A percentile compares a stretch with the other conserved stretches of the same genome.
Conservation (phyloP, 1,139 yeast genomes). For the Candida sojae region DNA sequence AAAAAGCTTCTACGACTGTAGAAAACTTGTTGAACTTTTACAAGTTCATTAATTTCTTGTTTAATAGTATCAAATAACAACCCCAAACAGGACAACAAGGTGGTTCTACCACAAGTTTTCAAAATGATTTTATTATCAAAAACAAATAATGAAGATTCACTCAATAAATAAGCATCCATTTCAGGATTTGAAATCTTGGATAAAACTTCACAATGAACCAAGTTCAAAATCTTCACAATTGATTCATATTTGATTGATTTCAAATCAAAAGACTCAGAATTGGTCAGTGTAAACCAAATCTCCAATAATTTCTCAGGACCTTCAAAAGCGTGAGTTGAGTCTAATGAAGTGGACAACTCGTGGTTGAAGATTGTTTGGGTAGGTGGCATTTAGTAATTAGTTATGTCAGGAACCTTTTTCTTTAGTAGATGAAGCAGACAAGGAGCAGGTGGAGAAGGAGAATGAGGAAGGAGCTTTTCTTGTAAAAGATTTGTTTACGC, state of each 20-base stretch:
- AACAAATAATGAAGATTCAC: slow-evolving; percentile 90
- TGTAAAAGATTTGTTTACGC: slow-evolving; percentile 2
- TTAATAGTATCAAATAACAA: slow-evolving; percentile 57
- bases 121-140: slow-evolving; percentile 82
- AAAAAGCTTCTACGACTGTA: slow-evolving; percentile 90
- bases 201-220: slow-evolving; percentile 85
- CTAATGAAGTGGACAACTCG: slow-evolving; percentile 74
- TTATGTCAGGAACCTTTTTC: slow-evolving; percentile 4
- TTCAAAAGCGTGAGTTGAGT: slow-evolving; percentile 90
- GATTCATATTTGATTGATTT: slow-evolving; percentile 63
- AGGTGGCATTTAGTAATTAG: slow-evolving; percentile 24
- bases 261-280: slow-evolving; percentile 42
- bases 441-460: neutral
- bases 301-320: slow-evolving; percentile 96
- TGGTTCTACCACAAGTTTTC: slow-evolving; percentile 96
- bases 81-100: slow-evolving; percentile 77
- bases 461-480: neutral
- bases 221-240: slow-evolving; percentile 76
- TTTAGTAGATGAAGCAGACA: slow-evolving; percentile 1
- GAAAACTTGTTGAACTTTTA: slow-evolving; percentile 66
- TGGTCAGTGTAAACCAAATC: slow-evolving; percentile 61
- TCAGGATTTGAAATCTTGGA: slow-evolving; percentile 62
- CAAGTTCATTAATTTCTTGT: slow-evolving; percentile 17
- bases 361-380: slow-evolving; percentile 63
- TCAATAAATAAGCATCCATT: slow-evolving; percentile 82